Conservation (phyloP, 2,329 filamentous ascomycete genomes). For the Trichoderma citrinoviride region DNA sequence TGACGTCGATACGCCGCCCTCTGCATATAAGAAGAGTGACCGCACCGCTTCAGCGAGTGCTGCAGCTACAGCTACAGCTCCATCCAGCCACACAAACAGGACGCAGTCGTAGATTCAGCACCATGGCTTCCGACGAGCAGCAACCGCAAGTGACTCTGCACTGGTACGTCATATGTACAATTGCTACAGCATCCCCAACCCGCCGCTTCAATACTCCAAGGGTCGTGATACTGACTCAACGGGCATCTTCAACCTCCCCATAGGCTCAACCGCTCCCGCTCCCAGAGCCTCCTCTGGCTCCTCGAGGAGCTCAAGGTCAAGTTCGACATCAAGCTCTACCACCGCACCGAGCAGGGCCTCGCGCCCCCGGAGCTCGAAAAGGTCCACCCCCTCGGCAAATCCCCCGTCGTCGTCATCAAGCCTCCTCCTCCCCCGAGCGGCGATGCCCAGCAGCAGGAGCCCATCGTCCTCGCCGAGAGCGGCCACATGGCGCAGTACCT, state of each 20-base stretch:
- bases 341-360: slow-evolving; percentile 61
- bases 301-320: slow-evolving; percentile 76
- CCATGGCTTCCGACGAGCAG: slow-evolving; percentile 29
- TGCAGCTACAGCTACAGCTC: too few relatives aligned
- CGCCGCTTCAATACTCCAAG: too few relatives aligned
- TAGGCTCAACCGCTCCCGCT: slow-evolving; percentile 80
- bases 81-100: too few relatives aligned
- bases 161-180: slow-evolving; percentile 49
- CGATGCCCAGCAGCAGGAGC: slow-evolving; percentile 33
- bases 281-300: slow-evolving; percentile 81
- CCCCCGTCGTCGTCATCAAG: slow-evolving; percentile 70
- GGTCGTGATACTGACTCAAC: neutral
- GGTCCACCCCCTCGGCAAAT: slow-evolving; percentile 83
- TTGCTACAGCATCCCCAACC: neutral
- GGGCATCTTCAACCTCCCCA: neutral
- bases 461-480: slow-evolving; percentile 73
- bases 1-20: neutral
- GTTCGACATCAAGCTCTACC: slow-evolving; percentile 79
- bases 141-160: slow-evolving; percentile 59
- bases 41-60: too few relatives aligned
- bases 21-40: neutral
- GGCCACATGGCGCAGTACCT: slow-evolving; percentile 81
- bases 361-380: slow-evolving; percentile 74
- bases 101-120: neutral
- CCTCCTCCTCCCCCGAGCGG: slow-evolving; percentile 34